These are phyloP conservation scores for Boletus fagicola DNA, from an alignment of 768 basidiomycete genomes.

Conservation along the genomic window DNA sequence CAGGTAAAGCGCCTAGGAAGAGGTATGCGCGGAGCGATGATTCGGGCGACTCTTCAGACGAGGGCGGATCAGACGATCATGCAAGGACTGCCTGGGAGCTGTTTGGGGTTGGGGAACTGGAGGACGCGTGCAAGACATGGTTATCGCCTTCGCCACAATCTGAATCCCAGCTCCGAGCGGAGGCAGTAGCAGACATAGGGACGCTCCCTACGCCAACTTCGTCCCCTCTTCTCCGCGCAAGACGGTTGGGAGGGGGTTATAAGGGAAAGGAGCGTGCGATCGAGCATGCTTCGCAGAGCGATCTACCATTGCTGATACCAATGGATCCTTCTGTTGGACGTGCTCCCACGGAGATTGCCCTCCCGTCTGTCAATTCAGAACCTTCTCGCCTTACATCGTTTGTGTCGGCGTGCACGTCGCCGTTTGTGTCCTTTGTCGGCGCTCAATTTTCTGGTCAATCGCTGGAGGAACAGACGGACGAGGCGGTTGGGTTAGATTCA, in stretches of 20 bases:
- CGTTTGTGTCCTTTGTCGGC: constrained; percentile 10
- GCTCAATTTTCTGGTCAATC: not conserved
- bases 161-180: not conserved
- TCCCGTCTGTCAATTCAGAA: not conserved
- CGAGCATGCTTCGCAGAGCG: not conserved
- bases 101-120: constrained; percentile 44
- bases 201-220: constrained; percentile 27
- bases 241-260: not conserved
- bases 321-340: not conserved
- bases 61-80: constrained; percentile 46
- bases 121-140: constrained; percentile 14
- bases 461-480: not conserved
- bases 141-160: constrained; percentile 16
- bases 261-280: constrained; percentile 8
- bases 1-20: not conserved
- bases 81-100: constrained; percentile 55
- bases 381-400: not conserved
- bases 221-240: constrained; percentile 15
- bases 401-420: constrained; percentile 13
- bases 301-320: not conserved
- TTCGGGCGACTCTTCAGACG: constrained; percentile 44
- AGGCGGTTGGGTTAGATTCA: not conserved
- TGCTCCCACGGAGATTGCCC: constrained; percentile 1
- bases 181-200: not conserved
- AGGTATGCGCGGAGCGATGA: constrained; percentile 32